Base-by-base conservation (phyloP, 2,329 filamentous ascomycete species). In the Fusarium buxicola region DNA sequence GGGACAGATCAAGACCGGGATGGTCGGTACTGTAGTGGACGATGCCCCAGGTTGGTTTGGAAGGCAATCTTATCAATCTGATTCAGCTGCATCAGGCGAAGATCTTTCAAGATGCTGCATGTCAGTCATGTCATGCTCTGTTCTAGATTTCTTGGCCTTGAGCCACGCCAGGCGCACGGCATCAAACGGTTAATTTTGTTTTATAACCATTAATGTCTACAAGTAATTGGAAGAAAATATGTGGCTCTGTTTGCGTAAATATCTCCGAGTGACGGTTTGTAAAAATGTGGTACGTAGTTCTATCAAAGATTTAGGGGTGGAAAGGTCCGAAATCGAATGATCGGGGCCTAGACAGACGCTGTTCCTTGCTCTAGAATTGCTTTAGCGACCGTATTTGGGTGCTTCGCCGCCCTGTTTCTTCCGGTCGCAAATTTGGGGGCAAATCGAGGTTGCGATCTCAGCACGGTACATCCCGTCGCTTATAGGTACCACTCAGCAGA, bases 301-400 rank as follows among this genome's bases (percentile, higher is more conserved):
- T 6, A 21, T 21, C 21, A 21, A 21, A 45, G 35, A 35, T 27
- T 32, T 48, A 54, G 56, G 46, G 60, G 66, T 70, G 68, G 66
- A 69, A 70, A 45, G 40, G 60, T 53, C 68, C 69, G 66, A 70
- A 69, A 71, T 71, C 69, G 69, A 71, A 71, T 67, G 58, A 71
- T 66, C 50, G 48, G 13, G 38, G 35, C 27, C 27, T 30, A 41
- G 13, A 21, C 16, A 30, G 28, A 40, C 32, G 25, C 41, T 31
- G 35, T 40, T 18, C 43, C 51, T 39, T 47, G 41, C 5, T 39
- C 35, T 12, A 44, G 25, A 15, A 16, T 44, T 21, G 21, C 21
- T 56, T 46, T 53, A 64, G 63, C 47, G 56, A 48, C 47, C 34
- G 41, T 34, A 52, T 65, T 46, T 56, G 48, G 63, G 61, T 55